Conservation (phyloP, 2,329 filamentous ascomycete genomes). For the Akanthomyces lecanii region DNA sequence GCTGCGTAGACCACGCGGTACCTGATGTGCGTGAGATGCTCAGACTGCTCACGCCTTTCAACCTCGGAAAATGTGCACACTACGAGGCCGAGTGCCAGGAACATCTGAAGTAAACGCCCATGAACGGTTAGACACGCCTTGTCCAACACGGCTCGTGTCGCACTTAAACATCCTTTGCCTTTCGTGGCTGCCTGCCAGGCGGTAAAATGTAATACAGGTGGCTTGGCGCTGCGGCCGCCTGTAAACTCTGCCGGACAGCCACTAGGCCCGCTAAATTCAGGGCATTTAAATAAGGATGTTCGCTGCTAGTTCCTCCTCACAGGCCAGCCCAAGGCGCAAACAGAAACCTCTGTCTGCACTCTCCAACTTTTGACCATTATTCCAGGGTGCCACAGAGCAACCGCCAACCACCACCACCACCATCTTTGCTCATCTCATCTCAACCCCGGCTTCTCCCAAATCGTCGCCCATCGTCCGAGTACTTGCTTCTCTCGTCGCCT, state of each 20-base stretch:
- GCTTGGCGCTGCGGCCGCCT: background rate
- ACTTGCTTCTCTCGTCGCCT: conserved; percentile 1
- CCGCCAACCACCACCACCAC: background rate
- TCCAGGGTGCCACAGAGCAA: background rate
- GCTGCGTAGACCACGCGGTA: background rate
- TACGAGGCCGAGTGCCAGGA: background rate
- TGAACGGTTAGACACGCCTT: background rate
- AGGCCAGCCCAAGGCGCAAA: background rate
- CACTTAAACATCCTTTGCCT: background rate
- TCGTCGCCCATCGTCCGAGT: conserved; percentile 1
- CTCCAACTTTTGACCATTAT: background rate
- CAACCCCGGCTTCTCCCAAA: background rate
- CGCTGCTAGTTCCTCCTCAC: background rate
- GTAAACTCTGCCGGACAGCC: background rate
- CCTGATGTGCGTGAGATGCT: background rate
- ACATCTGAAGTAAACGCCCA: background rate
- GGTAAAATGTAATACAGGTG: background rate
- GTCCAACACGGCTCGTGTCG: background rate
- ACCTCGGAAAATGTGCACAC: background rate
- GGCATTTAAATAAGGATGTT: conserved; percentile 5
- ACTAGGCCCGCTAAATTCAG: conserved; percentile 6
- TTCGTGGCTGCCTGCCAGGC: background rate
- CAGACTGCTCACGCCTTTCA: background rate
- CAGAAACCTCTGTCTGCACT: background rate
- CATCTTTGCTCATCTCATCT: background rate